Percentiles rank a stretch among this genome's conserved stretches.
Conservation (phyloP, 2,329 filamentous ascomycete species). For the Aspergillus carbonarius region DNA sequence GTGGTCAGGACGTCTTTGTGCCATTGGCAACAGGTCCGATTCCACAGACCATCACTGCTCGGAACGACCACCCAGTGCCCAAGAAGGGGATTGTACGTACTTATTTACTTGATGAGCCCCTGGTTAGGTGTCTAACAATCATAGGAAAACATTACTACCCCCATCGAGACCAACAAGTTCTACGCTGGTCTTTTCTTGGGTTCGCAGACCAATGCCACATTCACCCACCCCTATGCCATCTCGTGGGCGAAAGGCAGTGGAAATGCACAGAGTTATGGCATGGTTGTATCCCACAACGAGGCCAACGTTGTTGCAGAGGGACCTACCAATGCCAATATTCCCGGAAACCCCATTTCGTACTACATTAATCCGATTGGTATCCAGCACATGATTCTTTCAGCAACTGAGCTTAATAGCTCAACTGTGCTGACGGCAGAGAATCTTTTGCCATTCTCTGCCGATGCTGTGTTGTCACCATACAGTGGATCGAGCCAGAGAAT, state of each 20-base stretch:
- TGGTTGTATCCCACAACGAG: constrained; percentile 74
- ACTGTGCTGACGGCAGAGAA: constrained; percentile 59
- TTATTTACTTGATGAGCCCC: background rate
- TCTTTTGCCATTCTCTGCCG: constrained; percentile 58
- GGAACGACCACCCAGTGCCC: constrained; percentile 44
- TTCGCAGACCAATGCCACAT: constrained; percentile 66
- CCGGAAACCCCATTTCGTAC: constrained; percentile 62
- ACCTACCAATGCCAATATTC: constrained; percentile 50
- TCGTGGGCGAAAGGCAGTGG: constrained; percentile 66
- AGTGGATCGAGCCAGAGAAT: constrained; percentile 59
- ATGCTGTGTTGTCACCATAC: constrained; percentile 65
- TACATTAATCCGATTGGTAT: constrained; percentile 81
- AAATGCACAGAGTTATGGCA: constrained; percentile 68
- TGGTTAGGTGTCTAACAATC: constrained; percentile 9
- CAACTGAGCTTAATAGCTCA: constrained; percentile 64
- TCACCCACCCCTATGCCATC: constrained; percentile 73
- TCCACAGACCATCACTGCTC: constrained; percentile 38
- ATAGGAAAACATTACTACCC: constrained; percentile 32
- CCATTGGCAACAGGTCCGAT: constrained; percentile 41
- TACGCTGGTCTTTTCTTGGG: constrained; percentile 79
- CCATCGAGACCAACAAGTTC: constrained; percentile 57
- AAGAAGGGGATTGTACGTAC: constrained; percentile 40
- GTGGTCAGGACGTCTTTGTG: constrained; percentile 43
- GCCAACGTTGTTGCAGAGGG: constrained; percentile 67
- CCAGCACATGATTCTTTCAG: constrained; percentile 77